These are phyloP conservation scores for Rhynchosporium agropyri DNA, from an alignment of 2,329 filamentous ascomycete species.

Conservation along the genomic window DNA sequence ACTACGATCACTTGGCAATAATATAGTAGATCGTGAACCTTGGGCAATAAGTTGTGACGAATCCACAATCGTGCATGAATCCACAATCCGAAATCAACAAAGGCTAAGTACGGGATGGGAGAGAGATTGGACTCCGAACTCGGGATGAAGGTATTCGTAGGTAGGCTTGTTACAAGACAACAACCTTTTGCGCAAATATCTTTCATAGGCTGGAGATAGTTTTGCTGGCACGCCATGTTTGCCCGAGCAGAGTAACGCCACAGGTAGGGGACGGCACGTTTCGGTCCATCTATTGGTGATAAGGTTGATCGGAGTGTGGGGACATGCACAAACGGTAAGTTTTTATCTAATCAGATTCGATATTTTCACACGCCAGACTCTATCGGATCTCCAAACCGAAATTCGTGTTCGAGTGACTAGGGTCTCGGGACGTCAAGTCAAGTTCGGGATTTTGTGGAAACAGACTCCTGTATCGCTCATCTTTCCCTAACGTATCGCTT, in stretches of 20 bases:
- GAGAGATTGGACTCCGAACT: background rate
- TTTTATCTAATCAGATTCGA: constrained; percentile 16
- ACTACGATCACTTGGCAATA: constrained; percentile 4
- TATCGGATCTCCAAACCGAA: background rate
- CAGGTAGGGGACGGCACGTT: constrained; percentile 13
- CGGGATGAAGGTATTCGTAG: too few species aligned
- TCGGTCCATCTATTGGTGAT: constrained; percentile 4
- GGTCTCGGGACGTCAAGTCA: background rate
- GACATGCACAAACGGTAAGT: background rate
- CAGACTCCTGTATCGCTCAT: constrained; percentile 6
- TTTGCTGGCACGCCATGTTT: background rate
- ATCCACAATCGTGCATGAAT: background rate
- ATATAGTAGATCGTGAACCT: constrained; percentile 6
- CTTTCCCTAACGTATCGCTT: constrained; percentile 3
- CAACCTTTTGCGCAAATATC: background rate
- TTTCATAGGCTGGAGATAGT: background rate
- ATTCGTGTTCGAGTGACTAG: background rate
- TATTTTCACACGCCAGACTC: constrained; percentile 11
- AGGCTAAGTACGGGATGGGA: background rate
- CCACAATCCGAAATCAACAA: background rate
- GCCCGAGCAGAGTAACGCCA: constrained; percentile 1
- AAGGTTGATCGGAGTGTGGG: background rate
- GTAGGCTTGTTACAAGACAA: background rate
- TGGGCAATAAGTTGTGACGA: background rate
- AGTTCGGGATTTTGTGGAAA: background rate